A percentile compares a stretch with the other conserved stretches of the same genome.
phyloP scores from a whole-genome alignment of 73 alveolate genomes.

The Uronychia binucleata region DNA sequence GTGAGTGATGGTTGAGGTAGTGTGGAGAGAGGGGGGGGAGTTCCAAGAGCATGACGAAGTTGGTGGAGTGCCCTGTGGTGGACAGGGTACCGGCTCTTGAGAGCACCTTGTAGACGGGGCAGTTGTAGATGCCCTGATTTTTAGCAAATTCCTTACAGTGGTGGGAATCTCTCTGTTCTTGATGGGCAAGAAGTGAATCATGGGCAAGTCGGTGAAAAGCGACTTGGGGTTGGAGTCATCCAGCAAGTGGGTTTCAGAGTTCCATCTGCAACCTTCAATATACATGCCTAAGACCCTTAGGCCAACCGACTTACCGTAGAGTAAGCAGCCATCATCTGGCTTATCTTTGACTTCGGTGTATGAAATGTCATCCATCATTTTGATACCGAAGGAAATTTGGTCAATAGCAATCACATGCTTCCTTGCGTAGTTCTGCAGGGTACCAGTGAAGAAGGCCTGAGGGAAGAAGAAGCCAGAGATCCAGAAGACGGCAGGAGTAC shows the following conservation, averaged over 20 bases:
- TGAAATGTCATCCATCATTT: conserved; percentile 82
- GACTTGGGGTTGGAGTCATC: conserved; percentile 95
- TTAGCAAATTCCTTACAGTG: conserved; percentile 18
- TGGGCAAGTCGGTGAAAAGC: conserved; percentile 95
- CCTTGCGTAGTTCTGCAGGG: conserved; percentile 94
- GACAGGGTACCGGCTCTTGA: conserved; percentile 98
- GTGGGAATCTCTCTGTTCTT: conserved; percentile 81
- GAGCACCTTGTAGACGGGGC: conserved; percentile 99
- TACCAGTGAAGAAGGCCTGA: conserved; percentile 96
- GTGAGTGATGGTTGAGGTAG: no score
- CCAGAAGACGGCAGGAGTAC: conserved; percentile 94
- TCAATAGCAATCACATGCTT: conserved; percentile 94
- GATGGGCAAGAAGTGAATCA: conserved; percentile 88
- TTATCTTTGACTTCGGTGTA: conserved; percentile 85
- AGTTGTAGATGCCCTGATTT: conserved; percentile 87
- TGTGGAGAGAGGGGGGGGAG: no score
- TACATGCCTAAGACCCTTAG: conserved; percentile 71
- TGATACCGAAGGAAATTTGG: conserved; percentile 80
- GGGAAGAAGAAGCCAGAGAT: conserved; percentile 97
- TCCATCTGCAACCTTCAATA: conserved; percentile 99
- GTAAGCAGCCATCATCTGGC: conserved; percentile 97
- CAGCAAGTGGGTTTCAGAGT: conserved; percentile 84
- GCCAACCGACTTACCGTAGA: conserved; percentile 73
- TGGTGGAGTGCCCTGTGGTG: conserved; percentile 98
- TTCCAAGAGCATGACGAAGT: conserved; percentile 97